phyloP scores from a whole-genome alignment of 1,284 basidiomycete genomes.

The Megacollybia platyphylla region DNA sequence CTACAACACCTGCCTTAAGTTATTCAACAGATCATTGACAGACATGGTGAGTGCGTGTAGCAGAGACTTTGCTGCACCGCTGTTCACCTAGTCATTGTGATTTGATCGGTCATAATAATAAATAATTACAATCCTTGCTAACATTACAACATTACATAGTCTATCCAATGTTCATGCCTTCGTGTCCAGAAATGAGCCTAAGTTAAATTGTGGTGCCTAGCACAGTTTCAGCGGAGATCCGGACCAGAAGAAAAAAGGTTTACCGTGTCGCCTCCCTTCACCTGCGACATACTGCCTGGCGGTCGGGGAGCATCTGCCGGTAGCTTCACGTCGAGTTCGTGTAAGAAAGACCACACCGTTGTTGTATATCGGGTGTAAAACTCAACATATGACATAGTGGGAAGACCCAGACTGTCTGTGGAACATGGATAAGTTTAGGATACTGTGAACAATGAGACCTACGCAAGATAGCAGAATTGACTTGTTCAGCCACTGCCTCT shows the following conservation, averaged over 20 bases:
- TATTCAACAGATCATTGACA: no score
- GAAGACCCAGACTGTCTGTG: constrained; percentile 36
- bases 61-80: no score
- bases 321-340: constrained; percentile 32
- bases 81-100: no score
- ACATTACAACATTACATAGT: no score
- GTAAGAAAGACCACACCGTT: constrained; percentile 39
- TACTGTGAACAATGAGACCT: constrained; percentile 15
- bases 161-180: constrained; percentile 1
- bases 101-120: no score
- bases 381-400: constrained; percentile 48
- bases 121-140: no score
- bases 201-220: background rate
- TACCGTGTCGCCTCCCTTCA: constrained; percentile 5
- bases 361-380: constrained; percentile 47
- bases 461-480: constrained; percentile 78
- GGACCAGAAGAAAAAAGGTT: background rate
- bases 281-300: constrained; percentile 10
- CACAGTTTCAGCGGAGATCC: background rate
- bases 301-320: constrained; percentile 30
- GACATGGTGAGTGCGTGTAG: no score
- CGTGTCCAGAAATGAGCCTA: background rate
- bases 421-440: constrained; percentile 4
- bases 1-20: no score
- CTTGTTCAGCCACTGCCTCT: constrained; percentile 72